Evolutionary conservation across 139 green algal genomes (phyloP), one percentile per base, ranked within the genome.

Genomic region (Yamagishiella unicocca): DNA sequence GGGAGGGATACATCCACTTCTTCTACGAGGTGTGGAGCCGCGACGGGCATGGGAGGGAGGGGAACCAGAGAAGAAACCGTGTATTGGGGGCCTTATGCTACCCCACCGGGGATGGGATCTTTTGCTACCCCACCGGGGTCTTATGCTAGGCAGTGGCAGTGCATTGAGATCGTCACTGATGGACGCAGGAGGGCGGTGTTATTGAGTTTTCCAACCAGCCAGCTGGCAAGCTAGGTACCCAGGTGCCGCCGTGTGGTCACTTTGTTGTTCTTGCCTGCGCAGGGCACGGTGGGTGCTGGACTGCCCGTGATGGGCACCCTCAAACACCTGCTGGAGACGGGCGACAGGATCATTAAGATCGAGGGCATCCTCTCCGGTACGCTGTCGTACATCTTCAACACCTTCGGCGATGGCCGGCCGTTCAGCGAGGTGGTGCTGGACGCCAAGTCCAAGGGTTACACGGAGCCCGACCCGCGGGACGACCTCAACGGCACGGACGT

Each of bases 321-420:
- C 72, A 95, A 95, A 50, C 89, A 94, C 43, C 91, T 99, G 53
- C 64, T 97, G 24, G 95, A 97, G 42, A 98, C 96, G 3, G 98
- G 98, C 14, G 98, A 99, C 92, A 86, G 89, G 29, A 93, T 99
- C 7, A 81, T 94, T 38, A 90, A 87, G 29, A 93, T 98, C 22
- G 96, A 99, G 91, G 98, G 98, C 91, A 97, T 99, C 83, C 96
- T 99, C 91, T 96, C 82, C 27, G 97, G 97, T 37, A 99, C 98
- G 0, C 93, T 99, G 21, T 98, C 94, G 35, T 99, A 98, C 93
- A 98, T 99, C 68, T 99, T 99, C 94, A 99, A 99, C 92, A 96
- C 87, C 29, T 98, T 97, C 71, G 91, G 84, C 37, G 74, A 55
- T 38, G 70, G 70, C 17, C 50, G 70, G 68, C 53, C 84, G 3